Conservation (phyloP, 495 filamentous ascomycete species). For the Cladorrhinum samala region DNA sequence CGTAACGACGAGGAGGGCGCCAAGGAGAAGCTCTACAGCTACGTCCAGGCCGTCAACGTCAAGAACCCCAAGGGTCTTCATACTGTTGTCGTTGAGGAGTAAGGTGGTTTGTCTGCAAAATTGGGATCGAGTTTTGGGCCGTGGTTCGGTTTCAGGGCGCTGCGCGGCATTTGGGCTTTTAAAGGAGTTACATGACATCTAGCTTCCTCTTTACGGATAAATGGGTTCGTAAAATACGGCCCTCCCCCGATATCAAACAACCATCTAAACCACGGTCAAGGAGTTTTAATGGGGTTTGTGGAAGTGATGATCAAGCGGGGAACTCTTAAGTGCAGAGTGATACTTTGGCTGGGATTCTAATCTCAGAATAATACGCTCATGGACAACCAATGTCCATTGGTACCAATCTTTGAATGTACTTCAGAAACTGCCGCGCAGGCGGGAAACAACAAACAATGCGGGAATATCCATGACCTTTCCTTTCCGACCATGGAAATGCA, state of each 20-base stretch:
- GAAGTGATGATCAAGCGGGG: slow-evolving; percentile 1
- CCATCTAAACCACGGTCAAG: slow-evolving; percentile 13
- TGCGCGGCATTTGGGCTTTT: slow-evolving; percentile 39
- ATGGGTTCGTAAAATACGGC: slow-evolving; percentile 35
- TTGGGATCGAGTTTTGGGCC: slow-evolving; percentile 25
- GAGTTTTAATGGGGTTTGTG: slow-evolving; percentile 9
- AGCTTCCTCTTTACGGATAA: slow-evolving; percentile 46
- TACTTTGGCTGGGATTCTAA: slow-evolving; percentile 13
- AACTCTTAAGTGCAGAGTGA: slow-evolving; percentile 11
- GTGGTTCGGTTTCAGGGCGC: slow-evolving; percentile 38
- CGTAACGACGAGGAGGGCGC: slow-evolving; percentile 99
- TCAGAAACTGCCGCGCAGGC: slow-evolving; percentile 20
- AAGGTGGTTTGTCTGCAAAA: slow-evolving; percentile 26
- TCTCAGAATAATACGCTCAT: slow-evolving; percentile 27
- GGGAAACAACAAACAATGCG: slow-evolving; percentile 16
- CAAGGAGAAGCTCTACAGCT: slow-evolving; percentile 96
- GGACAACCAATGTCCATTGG: slow-evolving; percentile 24
- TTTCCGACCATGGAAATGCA: slow-evolving; percentile 29
- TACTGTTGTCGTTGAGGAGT: slow-evolving; percentile 68
- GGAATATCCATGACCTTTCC: slow-evolving; percentile 31
- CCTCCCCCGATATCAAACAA: slow-evolving; percentile 27
- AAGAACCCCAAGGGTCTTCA: slow-evolving; percentile 97
- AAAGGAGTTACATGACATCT: slow-evolving; percentile 48
- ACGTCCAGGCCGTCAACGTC: slow-evolving; percentile 98
- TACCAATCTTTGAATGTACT: slow-evolving; percentile 28